Evolutionary conservation across 345 rosid species (phyloP), one percentile per base, ranked within the genome.

Genomic region (Aquilaria sinensis): DNA sequence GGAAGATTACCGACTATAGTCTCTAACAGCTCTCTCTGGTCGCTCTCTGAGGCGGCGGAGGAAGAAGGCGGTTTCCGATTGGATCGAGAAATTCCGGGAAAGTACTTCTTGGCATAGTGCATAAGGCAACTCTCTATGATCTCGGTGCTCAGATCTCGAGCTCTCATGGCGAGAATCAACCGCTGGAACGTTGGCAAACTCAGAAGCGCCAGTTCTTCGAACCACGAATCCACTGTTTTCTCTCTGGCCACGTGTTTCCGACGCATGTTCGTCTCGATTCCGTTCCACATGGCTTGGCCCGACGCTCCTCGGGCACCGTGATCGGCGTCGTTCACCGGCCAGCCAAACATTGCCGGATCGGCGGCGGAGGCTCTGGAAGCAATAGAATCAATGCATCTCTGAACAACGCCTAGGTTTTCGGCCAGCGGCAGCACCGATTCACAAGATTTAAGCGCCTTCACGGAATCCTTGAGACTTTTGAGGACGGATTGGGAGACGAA

Each of bases 11-110:
- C 62, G 31, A 83, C 77, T 45, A 94, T 70, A 14, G 85, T 77
- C 75, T 94, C 95, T 16, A 94, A 60, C 30, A 90, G 64, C 58
- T 90, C 92, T 67, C 90, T 79, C 81, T 94, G 99, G 53, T 86
- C 95, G 2, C 56, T 74, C 75, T 90, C 96, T 9, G 90, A 78
- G 47, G 78, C 67, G 5, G 86, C 55, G 3, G 90, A 74, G 0
- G 85, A 71, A 2, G 82, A 62, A 10, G 82, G 68, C 12, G 85
- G 88, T 69, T 88, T 93, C 74, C 97, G 70, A 57, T 78, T 94
- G 11, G 84, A 76, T 58, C 97, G 74, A 6, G 83, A 77, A 23
- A 85, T 66, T 29, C 99, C 97, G 9, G 99, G 96, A 66, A 94
- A 83, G 81, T 88, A 61, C 65, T 75, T 86, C 69, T 81, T 85